Evolutionary conservation across 768 basidiomycete genomes (phyloP).

Genomic region (Agaricus subrufescens): DNA sequence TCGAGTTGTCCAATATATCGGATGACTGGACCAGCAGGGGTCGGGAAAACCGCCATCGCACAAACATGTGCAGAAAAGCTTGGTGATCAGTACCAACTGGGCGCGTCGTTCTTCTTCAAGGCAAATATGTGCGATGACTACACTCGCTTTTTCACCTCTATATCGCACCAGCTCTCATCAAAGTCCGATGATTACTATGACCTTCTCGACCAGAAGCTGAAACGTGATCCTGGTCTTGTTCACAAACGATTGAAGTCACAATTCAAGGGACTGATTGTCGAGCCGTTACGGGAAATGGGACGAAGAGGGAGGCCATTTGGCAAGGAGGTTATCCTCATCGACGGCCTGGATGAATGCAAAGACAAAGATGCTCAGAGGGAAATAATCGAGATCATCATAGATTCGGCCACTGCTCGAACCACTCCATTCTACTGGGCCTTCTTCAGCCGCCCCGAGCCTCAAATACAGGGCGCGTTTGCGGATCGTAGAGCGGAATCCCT

Average conservation of each 20-base stretch:
- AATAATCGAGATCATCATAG: conserved; percentile 1
- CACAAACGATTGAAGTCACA: background rate
- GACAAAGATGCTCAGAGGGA: background rate
- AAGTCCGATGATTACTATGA: background rate
- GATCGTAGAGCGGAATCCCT: background rate
- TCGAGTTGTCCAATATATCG: background rate
- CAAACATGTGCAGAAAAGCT: conserved; percentile 2
- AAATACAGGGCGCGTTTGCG: background rate
- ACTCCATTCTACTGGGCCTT: background rate
- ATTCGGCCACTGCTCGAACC: background rate
- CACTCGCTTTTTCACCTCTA: background rate
- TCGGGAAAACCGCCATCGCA: background rate
- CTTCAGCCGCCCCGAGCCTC: background rate
- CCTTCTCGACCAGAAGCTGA: background rate
- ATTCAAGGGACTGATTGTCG: background rate
- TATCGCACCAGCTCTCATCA: conserved; percentile 6
- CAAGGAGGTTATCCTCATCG: background rate
- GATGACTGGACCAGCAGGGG: background rate
- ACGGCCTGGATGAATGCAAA: conserved; percentile 3
- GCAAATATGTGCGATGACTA: background rate
- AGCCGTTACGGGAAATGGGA: background rate
- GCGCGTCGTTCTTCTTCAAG: conserved; percentile 9
- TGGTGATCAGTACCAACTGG: background rate
- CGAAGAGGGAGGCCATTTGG: background rate
- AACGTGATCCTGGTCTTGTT: background rate